Percentiles rank a stretch among this genome's conserved stretches.
Conservation (phyloP, 306 rosid species). For the Quercus ilex region DNA sequence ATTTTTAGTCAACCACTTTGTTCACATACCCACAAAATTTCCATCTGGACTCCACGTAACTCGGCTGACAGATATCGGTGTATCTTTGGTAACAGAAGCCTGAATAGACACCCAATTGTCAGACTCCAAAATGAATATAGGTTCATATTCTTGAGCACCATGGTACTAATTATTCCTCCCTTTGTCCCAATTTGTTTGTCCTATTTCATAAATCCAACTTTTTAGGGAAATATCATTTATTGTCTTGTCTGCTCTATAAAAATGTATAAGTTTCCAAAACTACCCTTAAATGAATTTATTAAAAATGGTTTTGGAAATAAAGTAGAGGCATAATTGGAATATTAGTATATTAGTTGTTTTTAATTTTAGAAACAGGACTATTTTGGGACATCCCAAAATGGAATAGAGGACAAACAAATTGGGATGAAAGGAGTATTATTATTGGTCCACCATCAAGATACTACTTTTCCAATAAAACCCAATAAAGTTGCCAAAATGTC, state of each 20-base stretch:
- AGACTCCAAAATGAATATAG: conserved; percentile 26
- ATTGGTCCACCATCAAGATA: neutral
- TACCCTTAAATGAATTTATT: too few species aligned
- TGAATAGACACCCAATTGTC: conserved; percentile 37
- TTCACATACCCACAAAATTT: conserved; percentile 68
- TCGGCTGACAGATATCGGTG: conserved; percentile 66
- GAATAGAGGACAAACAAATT: too few species aligned
- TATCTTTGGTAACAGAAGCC: conserved; percentile 57
- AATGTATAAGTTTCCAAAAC: too few species aligned
- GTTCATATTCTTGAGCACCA: conserved; percentile 26
- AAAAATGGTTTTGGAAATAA: too few species aligned
- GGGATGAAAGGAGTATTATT: neutral
- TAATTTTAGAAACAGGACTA: too few species aligned
- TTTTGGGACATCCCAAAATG: too few species aligned
- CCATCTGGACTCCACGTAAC: conserved; percentile 93
- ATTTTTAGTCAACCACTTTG: conserved; percentile 17
- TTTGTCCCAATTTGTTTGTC: too few species aligned
- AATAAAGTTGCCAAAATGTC: neutral
- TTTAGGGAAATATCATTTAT: too few species aligned
- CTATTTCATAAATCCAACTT: too few species aligned
- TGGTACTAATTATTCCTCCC: neutral
- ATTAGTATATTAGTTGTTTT: too few species aligned
- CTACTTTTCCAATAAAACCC: neutral
- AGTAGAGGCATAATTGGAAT: too few species aligned
- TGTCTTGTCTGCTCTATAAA: too few species aligned